These are phyloP conservation scores for Lachnellula cervina DNA, from an alignment of 2,329 filamentous ascomycete species.

Conservation along the genomic window DNA sequence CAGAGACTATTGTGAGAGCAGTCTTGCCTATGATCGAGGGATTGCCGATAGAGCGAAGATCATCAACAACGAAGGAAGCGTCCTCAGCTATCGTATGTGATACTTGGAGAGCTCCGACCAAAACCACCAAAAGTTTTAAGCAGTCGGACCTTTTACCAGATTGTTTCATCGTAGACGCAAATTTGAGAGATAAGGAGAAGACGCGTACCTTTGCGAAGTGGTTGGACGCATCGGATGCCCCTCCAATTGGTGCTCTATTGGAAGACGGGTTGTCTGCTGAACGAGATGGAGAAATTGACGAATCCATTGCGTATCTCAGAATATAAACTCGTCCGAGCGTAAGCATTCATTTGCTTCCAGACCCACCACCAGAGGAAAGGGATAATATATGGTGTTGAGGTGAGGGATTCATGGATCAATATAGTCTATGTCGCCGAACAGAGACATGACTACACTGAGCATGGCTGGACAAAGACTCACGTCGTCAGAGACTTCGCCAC, in stretches of 20 bases:
- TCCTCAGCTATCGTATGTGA: slow-evolving; percentile 17
- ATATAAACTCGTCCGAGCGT: slow-evolving; percentile 1
- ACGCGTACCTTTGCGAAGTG: not conserved
- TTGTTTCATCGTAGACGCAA: slow-evolving; percentile 45
- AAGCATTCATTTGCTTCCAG: slow-evolving; percentile 24
- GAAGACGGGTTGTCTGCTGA: slow-evolving; percentile 1
- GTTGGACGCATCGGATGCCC: not conserved
- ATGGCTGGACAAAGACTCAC: slow-evolving; percentile 31
- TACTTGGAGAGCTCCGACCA: slow-evolving; percentile 24
- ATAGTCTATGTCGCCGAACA: slow-evolving; percentile 32
- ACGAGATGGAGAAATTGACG: not conserved
- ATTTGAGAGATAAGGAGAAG: not conserved
- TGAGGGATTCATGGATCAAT: slow-evolving; percentile 26
- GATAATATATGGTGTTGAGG: slow-evolving; percentile 9
- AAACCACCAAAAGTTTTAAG: slow-evolving; percentile 43
- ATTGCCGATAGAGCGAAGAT: slow-evolving; percentile 18
- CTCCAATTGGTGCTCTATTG: not conserved
- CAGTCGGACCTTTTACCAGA: slow-evolving; percentile 63
- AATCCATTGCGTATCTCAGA: slow-evolving; percentile 2
- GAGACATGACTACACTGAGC: slow-evolving; percentile 28
- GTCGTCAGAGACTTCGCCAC: slow-evolving; percentile 29
- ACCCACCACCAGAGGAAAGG: slow-evolving; percentile 9
- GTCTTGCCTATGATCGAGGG: slow-evolving; percentile 29
- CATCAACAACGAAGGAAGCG: slow-evolving; percentile 8
- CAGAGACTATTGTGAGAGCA: slow-evolving; percentile 24